Base-by-base conservation (phyloP, 1,284 basidiomycete species). In the Vanrija pseudolonga region DNA sequence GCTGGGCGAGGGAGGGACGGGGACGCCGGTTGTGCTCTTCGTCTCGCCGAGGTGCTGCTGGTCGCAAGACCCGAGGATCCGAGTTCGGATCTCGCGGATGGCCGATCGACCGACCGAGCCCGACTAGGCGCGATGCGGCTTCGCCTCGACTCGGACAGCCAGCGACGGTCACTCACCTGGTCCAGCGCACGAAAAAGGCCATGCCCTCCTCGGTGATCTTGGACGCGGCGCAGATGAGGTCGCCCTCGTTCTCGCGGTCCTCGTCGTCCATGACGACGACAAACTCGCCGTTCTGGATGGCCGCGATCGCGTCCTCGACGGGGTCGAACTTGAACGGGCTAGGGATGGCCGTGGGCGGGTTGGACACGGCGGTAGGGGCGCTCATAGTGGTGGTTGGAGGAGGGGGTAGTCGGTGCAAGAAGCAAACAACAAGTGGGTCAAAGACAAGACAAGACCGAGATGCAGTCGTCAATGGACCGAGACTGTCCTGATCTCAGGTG, bases 131-230 rank as follows among this genome's bases (percentile, higher is more conserved):
- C 40, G 19, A 18, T 19, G n/a, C 18, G n/a, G 11, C 5, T n/a
- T 18, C 18, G 19, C 9, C 32, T 24, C 38, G 36, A 20, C 36
- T 3, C 46, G 22, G 38, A 28, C 3, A 23, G 23, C 20, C 40
- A 6, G 42, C 66, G 45, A 37, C 53, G 32, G 32, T 14, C 32
- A 76, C 84, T 56, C 59, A 93, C 93, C 90, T 95, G 0, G 90
- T 91, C 77, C 95, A 87, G 72, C 88, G 87, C 74, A 99, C 93
- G 83, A 99, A 90, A 91, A 92, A 99, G 1, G 96, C 96, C 95
- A 99, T 97, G 68, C 95, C 90, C 76, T 96, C 89, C 0, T 90
- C 90, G 19, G 92, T 92, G 62, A 89, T 85, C 55, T 85, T 83
- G 41, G 80, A 80, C 1, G 84, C 93, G 15, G 93, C 84, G 67